Evolutionary conservation across 176 grass and related monocot genomes (phyloP), one percentile per base, ranked within the genome.

Genomic region (Elaeis guineensis): DNA sequence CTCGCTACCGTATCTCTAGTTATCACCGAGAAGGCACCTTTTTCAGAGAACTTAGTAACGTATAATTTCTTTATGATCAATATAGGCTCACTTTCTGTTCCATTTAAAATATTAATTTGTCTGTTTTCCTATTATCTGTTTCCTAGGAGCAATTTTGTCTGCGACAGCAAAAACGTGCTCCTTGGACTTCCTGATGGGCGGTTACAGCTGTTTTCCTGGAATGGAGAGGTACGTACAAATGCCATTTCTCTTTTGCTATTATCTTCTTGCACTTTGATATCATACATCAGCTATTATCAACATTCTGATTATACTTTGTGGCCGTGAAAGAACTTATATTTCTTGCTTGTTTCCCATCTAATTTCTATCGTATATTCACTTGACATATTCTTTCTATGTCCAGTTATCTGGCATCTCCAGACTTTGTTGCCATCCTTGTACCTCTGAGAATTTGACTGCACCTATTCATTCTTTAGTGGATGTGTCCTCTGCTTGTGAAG

Each of bases 111-210:
- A 16, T 28, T 66, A 17, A 54, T 30, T 20, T 23, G 16, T 55
- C 50, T 77, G 32, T 54, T 64, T 32, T 52, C 21, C 49, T 19
- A n/a, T 25, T 61, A 23, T 69, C 3, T 61, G 11, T 70, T 44
- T 75, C 55, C 28, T 78, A 97, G 92, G 79, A 85, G 92, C 70
- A 97, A 97, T 78, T 89, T 97, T 17, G 92, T 82, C 2, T 91
- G 78, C 51, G 92, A 97, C 66, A 82, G 59, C 78, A 91, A 97
- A 78, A 97, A 79, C 57, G 80, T 88, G 78, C 81, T 97, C 21
- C 61, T 91, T 53, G 92, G 87, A 67, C 87, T 97, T 63, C 88
- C 92, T 70, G 82, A 89, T 64, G 92, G 87, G 55, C 81, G 85
- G 66, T 74, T 97, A 73, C 83, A 84, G 64, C 81, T 78, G 21